phyloP scores from a whole-genome alignment of 495 filamentous ascomycete genomes.

The Astrothelium macrocarpum region DNA sequence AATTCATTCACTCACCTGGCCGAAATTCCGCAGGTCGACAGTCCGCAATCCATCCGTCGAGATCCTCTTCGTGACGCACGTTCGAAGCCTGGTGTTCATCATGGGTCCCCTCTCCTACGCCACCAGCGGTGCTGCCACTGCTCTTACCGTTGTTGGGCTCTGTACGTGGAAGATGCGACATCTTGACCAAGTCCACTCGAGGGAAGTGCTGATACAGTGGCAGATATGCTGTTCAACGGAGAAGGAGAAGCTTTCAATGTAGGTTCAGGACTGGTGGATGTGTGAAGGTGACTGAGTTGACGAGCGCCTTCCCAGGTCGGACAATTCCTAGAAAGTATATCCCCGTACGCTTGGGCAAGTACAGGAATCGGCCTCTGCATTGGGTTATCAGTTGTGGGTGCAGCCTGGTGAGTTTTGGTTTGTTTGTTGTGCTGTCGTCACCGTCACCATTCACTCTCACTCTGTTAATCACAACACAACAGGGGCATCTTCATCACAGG shows the following conservation, averaged over 20 bases:
- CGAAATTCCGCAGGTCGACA: constrained; percentile 1
- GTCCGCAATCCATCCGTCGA: constrained; percentile 6
- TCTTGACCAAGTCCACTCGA: constrained; percentile 6
- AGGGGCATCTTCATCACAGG: constrained; percentile 99
- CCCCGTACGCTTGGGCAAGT: constrained; percentile 87
- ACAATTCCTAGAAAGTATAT: constrained; percentile 85
- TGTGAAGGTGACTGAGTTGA: constrained; percentile 8
- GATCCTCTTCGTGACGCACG: background rate
- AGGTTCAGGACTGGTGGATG: constrained; percentile 27
- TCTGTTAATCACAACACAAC: constrained; percentile 24
- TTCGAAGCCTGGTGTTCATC: background rate
- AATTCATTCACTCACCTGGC: background rate
- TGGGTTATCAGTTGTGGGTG: constrained; percentile 87
- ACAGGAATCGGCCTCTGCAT: constrained; percentile 91
- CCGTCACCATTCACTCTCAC: background rate
- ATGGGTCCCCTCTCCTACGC: constrained; percentile 49
- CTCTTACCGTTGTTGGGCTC: constrained; percentile 72
- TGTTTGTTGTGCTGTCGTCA: constrained; percentile 1
- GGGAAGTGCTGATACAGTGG: constrained; percentile 28
- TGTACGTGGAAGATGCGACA: constrained; percentile 51
- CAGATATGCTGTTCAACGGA: constrained; percentile 96
- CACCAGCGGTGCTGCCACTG: constrained; percentile 55
- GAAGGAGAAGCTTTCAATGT: constrained; percentile 96
- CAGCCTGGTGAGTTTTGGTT: constrained; percentile 74
- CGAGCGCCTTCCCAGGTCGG: constrained; percentile 57